Conservation (phyloP, 805 yeast species). For the Candida golubevii region DNA sequence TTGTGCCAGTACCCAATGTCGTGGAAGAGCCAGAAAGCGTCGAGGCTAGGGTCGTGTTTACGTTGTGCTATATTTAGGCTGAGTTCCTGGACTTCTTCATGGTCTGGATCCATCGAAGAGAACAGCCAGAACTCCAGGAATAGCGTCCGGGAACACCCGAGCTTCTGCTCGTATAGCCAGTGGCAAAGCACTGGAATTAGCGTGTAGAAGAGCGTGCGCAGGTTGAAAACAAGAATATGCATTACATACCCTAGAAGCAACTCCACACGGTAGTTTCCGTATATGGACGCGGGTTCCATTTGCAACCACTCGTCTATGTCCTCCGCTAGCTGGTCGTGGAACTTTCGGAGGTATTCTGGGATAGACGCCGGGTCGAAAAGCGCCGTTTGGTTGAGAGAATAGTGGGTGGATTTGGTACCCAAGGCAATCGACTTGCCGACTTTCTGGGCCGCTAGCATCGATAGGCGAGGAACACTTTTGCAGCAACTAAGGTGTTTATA, state of each 20-base stretch:
- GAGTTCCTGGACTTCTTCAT: slow-evolving; percentile 7
- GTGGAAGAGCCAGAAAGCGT: slow-evolving; percentile 26
- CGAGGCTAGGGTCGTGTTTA: slow-evolving; percentile 7
- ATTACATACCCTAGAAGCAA: slow-evolving; percentile 32
- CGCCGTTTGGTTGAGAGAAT: slow-evolving; percentile 26
- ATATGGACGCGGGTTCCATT: slow-evolving; percentile 27
- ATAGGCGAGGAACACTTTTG: slow-evolving; percentile 11
- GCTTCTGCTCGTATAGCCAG: slow-evolving; percentile 31
- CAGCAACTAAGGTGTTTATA: neutral
- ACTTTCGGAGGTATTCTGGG: slow-evolving; percentile 20
- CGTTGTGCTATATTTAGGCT: neutral
- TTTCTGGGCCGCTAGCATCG: slow-evolving; percentile 23
- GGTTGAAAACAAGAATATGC: slow-evolving; percentile 33
- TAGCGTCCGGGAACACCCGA: slow-evolving; percentile 8
- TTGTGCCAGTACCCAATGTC: slow-evolving; percentile 28
- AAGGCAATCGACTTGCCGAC: slow-evolving; percentile 34
- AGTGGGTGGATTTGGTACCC: slow-evolving; percentile 32
- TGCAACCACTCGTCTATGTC: slow-evolving; percentile 37
- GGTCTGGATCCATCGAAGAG: slow-evolving; percentile 12
- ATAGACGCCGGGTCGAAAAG: slow-evolving; percentile 24
- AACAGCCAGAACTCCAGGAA: slow-evolving; percentile 14
- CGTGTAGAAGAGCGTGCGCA: slow-evolving; percentile 27
- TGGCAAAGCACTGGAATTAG: slow-evolving; percentile 34
- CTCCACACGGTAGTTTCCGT: slow-evolving; percentile 19
- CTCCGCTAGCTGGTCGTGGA: slow-evolving; percentile 23